Percentiles rank a stretch among this genome's conserved stretches.
These are phyloP conservation scores for Pleurotus giganteus DNA, from an alignment of 768 basidiomycete genomes.

Conservation along the genomic window DNA sequence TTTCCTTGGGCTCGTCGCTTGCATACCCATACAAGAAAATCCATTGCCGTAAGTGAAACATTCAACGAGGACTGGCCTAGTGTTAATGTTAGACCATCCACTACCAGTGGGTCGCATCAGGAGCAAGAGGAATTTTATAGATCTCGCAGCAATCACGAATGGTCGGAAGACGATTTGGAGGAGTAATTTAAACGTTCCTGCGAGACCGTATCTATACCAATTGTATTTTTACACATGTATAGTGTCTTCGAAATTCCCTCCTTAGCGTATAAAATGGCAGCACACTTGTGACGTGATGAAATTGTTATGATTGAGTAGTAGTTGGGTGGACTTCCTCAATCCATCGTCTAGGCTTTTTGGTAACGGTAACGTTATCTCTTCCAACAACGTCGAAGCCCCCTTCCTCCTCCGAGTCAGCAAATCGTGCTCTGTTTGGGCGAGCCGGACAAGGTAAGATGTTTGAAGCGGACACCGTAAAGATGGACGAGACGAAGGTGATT, in stretches of 20 bases:
- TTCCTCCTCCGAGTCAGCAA: constrained; percentile 48
- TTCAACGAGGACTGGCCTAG: background rate
- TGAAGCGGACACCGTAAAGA: constrained; percentile 79
- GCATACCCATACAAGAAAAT: constrained; percentile 76
- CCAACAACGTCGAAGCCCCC: constrained; percentile 17
- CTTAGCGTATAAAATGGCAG: background rate
- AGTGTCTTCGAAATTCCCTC: background rate
- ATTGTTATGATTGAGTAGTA: constrained; percentile 19
- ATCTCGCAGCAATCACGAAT: constrained; percentile 14
- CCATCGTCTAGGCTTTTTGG: constrained; percentile 71
- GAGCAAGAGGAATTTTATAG: constrained; percentile 57
- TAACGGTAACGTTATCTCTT: constrained; percentile 44
- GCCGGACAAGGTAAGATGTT: constrained; percentile 79
- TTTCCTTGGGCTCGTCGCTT: constrained; percentile 63
- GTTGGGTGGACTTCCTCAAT: constrained; percentile 68
- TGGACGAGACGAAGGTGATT: constrained; percentile 74
- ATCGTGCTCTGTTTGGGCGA: constrained; percentile 54
- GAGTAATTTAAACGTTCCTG: constrained; percentile 2
- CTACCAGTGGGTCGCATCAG: constrained; percentile 54
- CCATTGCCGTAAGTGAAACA: constrained; percentile 58
- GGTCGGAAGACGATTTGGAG: background rate
- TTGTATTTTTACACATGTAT: constrained; percentile 8
- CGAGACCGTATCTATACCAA: constrained; percentile 8
- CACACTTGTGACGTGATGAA: background rate
- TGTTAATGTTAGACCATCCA: constrained; percentile 14